Evolutionary conservation across 768 basidiomycete species (phyloP).

Genomic region (Tephrocybe sp.): DNA sequence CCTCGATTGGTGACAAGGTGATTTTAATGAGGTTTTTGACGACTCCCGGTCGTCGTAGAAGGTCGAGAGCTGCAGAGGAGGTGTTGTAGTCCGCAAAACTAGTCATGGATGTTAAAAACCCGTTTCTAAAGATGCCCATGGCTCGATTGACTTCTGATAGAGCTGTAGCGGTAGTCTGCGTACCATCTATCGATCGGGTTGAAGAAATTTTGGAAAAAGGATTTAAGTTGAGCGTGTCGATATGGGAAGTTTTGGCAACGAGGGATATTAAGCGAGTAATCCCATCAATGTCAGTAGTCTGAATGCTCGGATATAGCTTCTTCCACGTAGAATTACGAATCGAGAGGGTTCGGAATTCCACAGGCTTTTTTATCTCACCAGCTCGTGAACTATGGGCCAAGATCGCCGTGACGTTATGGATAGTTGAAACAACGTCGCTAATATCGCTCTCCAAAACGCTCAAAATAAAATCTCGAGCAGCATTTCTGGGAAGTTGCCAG

Average conservation of each 20-base stretch:
- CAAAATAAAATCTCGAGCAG: conserved; percentile 33
- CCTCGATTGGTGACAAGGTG: conserved; percentile 79
- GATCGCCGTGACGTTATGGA: conserved; percentile 28
- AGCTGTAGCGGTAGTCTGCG: conserved; percentile 22
- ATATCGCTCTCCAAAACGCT: conserved; percentile 30
- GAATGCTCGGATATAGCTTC: conserved; percentile 56
- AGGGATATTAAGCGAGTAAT: conserved; percentile 56
- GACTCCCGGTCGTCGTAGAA: conserved; percentile 56
- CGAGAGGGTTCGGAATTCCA: conserved; percentile 30
- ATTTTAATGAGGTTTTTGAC: conserved; percentile 61
- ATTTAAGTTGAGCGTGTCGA: conserved; percentile 56
- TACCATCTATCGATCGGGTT: conserved; percentile 22
- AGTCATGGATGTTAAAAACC: conserved; percentile 61
- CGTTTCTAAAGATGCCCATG: conserved; percentile 53
- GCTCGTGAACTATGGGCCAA: conserved; percentile 22
- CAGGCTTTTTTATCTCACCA: conserved; percentile 1
- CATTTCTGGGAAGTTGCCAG: conserved; percentile 33
- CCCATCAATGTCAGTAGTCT: conserved; percentile 55
- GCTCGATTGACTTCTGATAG: conserved; percentile 62
- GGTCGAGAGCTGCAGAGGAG: conserved; percentile 44
- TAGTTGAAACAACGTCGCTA: conserved; percentile 24
- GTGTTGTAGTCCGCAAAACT: conserved; percentile 62
- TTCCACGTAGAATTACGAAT: conserved; percentile 68
- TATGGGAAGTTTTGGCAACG: conserved; percentile 58
- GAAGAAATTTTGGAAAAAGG: conserved; percentile 42